Conservation (phyloP, 192 early-diverging fungal genomes). For the Coemansia sp. region DNA sequence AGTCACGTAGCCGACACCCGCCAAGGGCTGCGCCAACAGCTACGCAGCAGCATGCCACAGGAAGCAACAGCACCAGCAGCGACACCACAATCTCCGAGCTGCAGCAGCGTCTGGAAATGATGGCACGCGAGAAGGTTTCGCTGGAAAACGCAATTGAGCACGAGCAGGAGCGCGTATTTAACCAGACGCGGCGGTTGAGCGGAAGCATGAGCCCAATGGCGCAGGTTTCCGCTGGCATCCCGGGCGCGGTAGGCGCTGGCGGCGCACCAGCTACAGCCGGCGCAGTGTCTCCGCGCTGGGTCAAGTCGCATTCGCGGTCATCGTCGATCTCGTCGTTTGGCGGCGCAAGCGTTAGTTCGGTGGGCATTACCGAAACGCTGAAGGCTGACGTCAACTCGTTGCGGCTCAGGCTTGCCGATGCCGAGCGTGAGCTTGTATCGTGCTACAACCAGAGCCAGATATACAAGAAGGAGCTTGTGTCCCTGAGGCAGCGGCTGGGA, state of each 20-base stretch:
- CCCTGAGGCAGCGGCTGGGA: conserved; percentile 54
- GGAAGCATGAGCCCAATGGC: conserved; percentile 68
- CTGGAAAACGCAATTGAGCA: conserved; percentile 89
- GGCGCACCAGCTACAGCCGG: conserved; percentile 17
- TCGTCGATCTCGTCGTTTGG: conserved; percentile 56
- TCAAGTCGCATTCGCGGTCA: conserved; percentile 47
- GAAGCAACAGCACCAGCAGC: conserved; percentile 19
- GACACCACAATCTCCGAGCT: conserved; percentile 54
- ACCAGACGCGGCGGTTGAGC: conserved; percentile 66
- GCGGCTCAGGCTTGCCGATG: conserved; percentile 52
- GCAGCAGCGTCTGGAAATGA: conserved; percentile 69
- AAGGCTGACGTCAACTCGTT: conserved; percentile 56
- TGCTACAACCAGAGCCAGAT: conserved; percentile 57
- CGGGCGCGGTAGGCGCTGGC: background rate
- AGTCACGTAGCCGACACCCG: conserved; percentile 33
- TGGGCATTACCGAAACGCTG: conserved; percentile 54
- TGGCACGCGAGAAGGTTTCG: conserved; percentile 88
- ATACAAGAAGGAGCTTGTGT: conserved; percentile 58
- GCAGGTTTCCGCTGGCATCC: conserved; percentile 6
- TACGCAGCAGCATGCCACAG: conserved; percentile 12
- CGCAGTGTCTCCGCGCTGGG: conserved; percentile 48
- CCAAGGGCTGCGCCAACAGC: conserved; percentile 5
- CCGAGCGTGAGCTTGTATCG: conserved; percentile 54
- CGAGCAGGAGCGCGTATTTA: conserved; percentile 91
- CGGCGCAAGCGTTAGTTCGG: conserved; percentile 33